Conservation (phyloP, 495 filamentous ascomycete species). For the Talaromyces liani region DNA sequence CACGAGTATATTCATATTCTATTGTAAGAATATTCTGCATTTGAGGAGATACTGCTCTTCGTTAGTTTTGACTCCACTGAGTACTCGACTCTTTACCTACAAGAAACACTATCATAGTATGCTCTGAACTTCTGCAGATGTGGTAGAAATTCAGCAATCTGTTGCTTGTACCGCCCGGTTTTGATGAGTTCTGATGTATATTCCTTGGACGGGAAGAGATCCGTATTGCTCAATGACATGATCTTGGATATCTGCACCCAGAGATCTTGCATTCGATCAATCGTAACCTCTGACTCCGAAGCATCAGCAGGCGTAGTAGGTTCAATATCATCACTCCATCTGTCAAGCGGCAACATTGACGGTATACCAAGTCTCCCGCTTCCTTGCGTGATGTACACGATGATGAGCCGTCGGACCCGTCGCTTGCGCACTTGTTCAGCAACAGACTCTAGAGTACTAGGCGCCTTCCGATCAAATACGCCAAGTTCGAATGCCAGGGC, state of each 20-base stretch:
- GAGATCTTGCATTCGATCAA: constrained; percentile 67
- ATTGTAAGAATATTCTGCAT: constrained; percentile 82
- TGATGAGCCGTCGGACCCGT: constrained; percentile 74
- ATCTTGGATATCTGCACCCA: constrained; percentile 88
- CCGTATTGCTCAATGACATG: constrained; percentile 80
- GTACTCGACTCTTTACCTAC: background rate
- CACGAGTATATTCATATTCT: constrained; percentile 81
- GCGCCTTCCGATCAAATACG: constrained; percentile 81
- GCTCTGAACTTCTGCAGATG: constrained; percentile 66
- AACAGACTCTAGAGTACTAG: constrained; percentile 36
- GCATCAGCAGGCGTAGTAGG: constrained; percentile 19
- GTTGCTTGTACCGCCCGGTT: constrained; percentile 68
- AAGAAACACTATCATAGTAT: constrained; percentile 53
- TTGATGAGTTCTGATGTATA: constrained; percentile 82
- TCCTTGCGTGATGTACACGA: constrained; percentile 86
- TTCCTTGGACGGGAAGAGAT: constrained; percentile 73
- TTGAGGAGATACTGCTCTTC: constrained; percentile 53
- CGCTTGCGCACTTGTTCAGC: constrained; percentile 67
- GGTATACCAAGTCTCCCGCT: constrained; percentile 89
- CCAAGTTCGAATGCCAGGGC: constrained; percentile 88
- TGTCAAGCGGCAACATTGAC: constrained; percentile 71
- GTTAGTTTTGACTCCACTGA: constrained; percentile 15
- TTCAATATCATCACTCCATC: constrained; percentile 46
- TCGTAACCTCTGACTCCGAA: constrained; percentile 21
- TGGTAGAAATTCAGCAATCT: constrained; percentile 74